These are phyloP conservation scores for Juncus effusus DNA, from an alignment of 176 grass and related monocot genomes.

Conservation along the genomic window DNA sequence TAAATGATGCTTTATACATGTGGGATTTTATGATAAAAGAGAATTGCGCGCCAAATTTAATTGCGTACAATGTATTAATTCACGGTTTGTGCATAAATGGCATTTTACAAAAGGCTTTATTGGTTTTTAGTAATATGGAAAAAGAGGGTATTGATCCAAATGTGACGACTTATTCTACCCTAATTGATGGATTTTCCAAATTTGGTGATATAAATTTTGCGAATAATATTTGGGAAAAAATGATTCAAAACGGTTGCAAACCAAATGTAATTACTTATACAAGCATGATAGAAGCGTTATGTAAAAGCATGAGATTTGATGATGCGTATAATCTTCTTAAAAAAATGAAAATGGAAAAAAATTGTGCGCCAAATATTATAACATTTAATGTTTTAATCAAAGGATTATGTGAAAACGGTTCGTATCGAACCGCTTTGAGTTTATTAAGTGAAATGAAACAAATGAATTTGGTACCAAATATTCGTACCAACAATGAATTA, in stretches of 20 bases:
- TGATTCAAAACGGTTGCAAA: constrained; percentile 59
- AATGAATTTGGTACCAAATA: constrained; percentile 45
- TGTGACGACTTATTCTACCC: constrained; percentile 54
- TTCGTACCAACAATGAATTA: constrained; percentile 66
- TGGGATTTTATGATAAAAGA: constrained; percentile 72
- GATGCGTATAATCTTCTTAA: constrained; percentile 56
- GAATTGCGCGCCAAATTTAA: constrained; percentile 42
- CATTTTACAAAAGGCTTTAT: constrained; percentile 38
- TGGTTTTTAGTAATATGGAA: constrained; percentile 47
- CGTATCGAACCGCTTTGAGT: constrained; percentile 44
- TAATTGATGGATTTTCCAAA: constrained; percentile 76
- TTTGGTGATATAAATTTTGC: constrained; percentile 52
- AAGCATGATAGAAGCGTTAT: constrained; percentile 63
- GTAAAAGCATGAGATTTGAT: constrained; percentile 72
- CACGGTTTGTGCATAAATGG: constrained; percentile 53
- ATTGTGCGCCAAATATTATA: constrained; percentile 59
- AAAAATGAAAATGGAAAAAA: constrained; percentile 47
- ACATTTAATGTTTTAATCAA: constrained; percentile 73
- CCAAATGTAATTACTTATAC: constrained; percentile 83
- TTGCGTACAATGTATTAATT: constrained; percentile 77
- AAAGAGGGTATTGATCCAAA: constrained; percentile 44
- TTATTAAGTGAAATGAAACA: constrained; percentile 56
- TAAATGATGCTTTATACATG: constrained; percentile 46
- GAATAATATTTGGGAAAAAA: constrained; percentile 57
- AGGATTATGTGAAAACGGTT: constrained; percentile 61